Evolutionary conservation across 148 eudicot species (phyloP).

Genomic region (Rhododendron ferrugineum): DNA sequence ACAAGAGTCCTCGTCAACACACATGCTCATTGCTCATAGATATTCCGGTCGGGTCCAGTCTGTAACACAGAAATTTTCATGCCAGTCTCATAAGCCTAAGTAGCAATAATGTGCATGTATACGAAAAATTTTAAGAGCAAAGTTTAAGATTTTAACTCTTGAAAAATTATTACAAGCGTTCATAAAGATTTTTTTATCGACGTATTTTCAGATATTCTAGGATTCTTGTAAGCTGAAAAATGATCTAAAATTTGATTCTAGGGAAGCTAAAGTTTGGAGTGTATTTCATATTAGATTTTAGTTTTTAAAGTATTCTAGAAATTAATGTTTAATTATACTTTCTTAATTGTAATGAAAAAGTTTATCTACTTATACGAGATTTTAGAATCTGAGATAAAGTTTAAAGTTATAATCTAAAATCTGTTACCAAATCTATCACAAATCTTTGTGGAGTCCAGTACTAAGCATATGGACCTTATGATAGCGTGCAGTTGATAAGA

Average conservation of each 20-base stretch:
- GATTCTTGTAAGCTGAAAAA: background rate
- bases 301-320: background rate
- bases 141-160: background rate
- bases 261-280: background rate
- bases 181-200: too few relatives aligned
- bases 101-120: background rate
- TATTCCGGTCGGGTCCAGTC: conserved; percentile 4
- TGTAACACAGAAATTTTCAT: background rate
- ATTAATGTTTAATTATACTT: background rate
- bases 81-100: background rate
- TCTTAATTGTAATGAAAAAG: background rate
- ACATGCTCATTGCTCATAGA: background rate
- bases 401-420: background rate
- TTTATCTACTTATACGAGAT: background rate
- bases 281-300: background rate
- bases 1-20: background rate
- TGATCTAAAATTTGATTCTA: background rate
- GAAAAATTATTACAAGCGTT: background rate
- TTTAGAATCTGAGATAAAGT: too few relatives aligned
- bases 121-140: background rate
- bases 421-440: background rate
- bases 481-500: too few relatives aligned
- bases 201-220: background rate
- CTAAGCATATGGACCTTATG: too few relatives aligned
- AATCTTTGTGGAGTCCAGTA: background rate